A percentile compares a stretch with the other conserved stretches of the same genome.
These are phyloP conservation scores for Halophytophthora batemanensis DNA, from an alignment of 352 stramenopile species.

Conservation along the genomic window DNA sequence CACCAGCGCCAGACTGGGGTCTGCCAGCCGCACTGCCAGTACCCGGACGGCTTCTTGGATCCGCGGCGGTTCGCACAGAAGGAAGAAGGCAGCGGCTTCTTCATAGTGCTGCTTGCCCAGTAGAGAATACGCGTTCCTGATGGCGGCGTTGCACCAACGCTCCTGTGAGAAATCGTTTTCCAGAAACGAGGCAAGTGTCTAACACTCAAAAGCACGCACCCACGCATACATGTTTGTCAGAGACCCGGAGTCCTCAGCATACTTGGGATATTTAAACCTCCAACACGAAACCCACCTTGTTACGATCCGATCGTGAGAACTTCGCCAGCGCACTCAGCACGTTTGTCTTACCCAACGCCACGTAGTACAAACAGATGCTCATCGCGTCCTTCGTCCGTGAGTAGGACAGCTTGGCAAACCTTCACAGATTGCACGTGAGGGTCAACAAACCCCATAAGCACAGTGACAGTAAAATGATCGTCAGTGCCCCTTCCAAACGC, in stretches of 20 bases:
- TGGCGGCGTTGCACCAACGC: slow-evolving; percentile 80
- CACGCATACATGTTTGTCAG: not conserved
- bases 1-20: slow-evolving; percentile 88
- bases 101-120: slow-evolving; percentile 92
- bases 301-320: slow-evolving; percentile 61
- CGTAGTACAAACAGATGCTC: slow-evolving; percentile 70
- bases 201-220: slow-evolving; percentile 3
- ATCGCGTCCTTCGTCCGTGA: slow-evolving; percentile 67
- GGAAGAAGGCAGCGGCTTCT: slow-evolving; percentile 90
- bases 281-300: slow-evolving; percentile 43
- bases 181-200: slow-evolving; percentile 76
- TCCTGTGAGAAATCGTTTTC: slow-evolving; percentile 82
- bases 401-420: slow-evolving; percentile 69
- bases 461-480: not conserved
- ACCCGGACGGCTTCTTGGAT: slow-evolving; percentile 91
- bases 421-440: slow-evolving; percentile 11
- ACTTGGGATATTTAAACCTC: not conserved
- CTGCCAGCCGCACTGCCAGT: slow-evolving; percentile 81
- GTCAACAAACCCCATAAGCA: not conserved
- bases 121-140: slow-evolving; percentile 95
- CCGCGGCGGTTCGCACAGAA: slow-evolving; percentile 90
- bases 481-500: not conserved
- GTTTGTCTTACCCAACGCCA: slow-evolving; percentile 79
- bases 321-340: slow-evolving; percentile 72
- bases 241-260: not conserved